Conservation (phyloP, 345 rosid genomes). For the Raphanus raphanistrum region DNA sequence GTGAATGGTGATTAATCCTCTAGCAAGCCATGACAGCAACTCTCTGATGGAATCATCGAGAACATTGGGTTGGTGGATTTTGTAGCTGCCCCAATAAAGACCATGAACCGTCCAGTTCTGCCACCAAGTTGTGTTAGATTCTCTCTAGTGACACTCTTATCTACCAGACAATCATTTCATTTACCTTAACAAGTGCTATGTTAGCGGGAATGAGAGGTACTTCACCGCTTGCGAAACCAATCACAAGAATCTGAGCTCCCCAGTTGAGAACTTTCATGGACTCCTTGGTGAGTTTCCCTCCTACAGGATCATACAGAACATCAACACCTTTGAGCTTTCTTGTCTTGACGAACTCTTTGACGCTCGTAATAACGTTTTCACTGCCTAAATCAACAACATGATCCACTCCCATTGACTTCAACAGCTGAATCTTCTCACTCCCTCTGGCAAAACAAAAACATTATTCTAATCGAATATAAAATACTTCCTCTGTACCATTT, state of each 20-base stretch:
- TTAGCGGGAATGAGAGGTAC: constrained; percentile 81
- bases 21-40: constrained; percentile 76
- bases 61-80: constrained; percentile 56
- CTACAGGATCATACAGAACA: constrained; percentile 90
- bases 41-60: constrained; percentile 72
- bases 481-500: no score
- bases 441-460: constrained; percentile 46
- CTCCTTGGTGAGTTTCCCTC: constrained; percentile 79
- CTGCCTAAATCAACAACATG: constrained; percentile 72
- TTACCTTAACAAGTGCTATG: constrained; percentile 90
- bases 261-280: constrained; percentile 79
- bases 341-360: constrained; percentile 69
- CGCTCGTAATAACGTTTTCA: constrained; percentile 64
- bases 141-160: constrained; percentile 1
- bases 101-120: constrained; percentile 99
- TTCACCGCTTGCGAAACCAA: constrained; percentile 94
- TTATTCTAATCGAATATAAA: neutral
- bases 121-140: constrained; percentile 21
- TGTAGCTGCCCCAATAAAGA: constrained; percentile 93
- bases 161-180: constrained; percentile 15
- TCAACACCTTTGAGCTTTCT: constrained; percentile 85
- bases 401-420: constrained; percentile 81
- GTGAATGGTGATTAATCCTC: constrained; percentile 64
- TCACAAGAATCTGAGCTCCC: constrained; percentile 90
- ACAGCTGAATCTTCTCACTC: constrained; percentile 61